Percentiles rank a stretch among this genome's conserved stretches.
Conservation (phyloP, 257 asterid species). For the Scutellaria baicalensis region DNA sequence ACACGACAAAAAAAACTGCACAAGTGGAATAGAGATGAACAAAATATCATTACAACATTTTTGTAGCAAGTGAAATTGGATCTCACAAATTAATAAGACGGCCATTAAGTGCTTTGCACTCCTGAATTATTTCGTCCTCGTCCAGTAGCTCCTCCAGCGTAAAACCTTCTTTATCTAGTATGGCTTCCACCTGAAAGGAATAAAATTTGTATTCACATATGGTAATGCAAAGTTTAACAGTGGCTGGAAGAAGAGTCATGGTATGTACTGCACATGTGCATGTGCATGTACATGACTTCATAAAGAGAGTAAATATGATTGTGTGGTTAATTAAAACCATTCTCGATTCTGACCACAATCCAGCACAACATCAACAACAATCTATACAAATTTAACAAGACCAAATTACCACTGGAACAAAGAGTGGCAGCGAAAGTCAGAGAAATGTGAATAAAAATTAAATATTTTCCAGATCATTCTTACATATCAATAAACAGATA, state of each 20-base stretch:
- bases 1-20: not conserved
- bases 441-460: not conserved
- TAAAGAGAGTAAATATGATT: not conserved
- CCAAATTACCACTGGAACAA: not conserved
- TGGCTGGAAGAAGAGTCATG: not conserved
- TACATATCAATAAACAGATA: not conserved
- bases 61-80: conserved; percentile 10
- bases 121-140: conserved; percentile 96
- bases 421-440: not conserved
- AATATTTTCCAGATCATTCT: not conserved
- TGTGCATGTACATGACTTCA: not conserved
- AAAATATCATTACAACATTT: not conserved
- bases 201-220: not conserved
- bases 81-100: conserved; percentile 84
- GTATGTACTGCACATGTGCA: not conserved
- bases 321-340: not conserved
- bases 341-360: not conserved
- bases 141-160: conserved; percentile 84
- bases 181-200: conserved; percentile 70
- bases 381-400: not conserved
- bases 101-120: conserved; percentile 90
- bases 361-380: conserved; percentile 3
- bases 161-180: conserved; percentile 72
- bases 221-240: not conserved
- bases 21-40: not conserved